Evolutionary conservation across 108 stramenopile genomes (phyloP), one percentile per base, ranked within the genome.

Genomic region (Skeletonema tropicum): DNA sequence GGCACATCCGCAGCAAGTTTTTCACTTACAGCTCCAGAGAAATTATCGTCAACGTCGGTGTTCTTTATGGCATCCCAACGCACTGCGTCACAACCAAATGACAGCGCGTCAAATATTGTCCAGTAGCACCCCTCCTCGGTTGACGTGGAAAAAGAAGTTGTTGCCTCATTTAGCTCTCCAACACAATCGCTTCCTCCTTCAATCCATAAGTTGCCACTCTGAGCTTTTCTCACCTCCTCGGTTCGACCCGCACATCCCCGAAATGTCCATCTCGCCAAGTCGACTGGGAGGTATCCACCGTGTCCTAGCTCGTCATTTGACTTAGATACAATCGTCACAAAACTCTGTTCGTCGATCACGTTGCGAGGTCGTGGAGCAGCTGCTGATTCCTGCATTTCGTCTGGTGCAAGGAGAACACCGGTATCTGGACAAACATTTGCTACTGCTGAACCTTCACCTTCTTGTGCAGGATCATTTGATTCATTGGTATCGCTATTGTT

Each of bases 1-100:
- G 76, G 73, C 52, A 79, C 49, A 55, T 87, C 86, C 5, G 74
- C 70, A n/a, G 46, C 75, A 48, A 62, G 72, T 33, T 70, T 74
- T 62, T 57, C 52, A 38, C 14, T 17, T 2, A 57, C 26, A 48
- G 19, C 60, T 35, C 25, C 61, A 68, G 31, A 32, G 17, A 58
- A 60, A 68, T 55, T 61, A 57, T 55, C 35, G 60, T 38, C 67
- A 48, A 70, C 57, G 11, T 61, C 65, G 33, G 60, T 57, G 45
- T 8, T 52, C 9, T 71, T 49, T 12, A 83, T 35, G 21, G 78
- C 63, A 52, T 83, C 79, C 66, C 75, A 76, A 42, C 83, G 70
- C n/a, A 95, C 90, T 62, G 89, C 89, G 13, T 84, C 71, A 41
- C 94, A 90, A 55, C 94, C 94, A 76, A 92, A 95, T 19, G 85